phyloP scores from a whole-genome alignment of 2,329 filamentous ascomycete species.

The Coccinonectria pachysandricola region DNA sequence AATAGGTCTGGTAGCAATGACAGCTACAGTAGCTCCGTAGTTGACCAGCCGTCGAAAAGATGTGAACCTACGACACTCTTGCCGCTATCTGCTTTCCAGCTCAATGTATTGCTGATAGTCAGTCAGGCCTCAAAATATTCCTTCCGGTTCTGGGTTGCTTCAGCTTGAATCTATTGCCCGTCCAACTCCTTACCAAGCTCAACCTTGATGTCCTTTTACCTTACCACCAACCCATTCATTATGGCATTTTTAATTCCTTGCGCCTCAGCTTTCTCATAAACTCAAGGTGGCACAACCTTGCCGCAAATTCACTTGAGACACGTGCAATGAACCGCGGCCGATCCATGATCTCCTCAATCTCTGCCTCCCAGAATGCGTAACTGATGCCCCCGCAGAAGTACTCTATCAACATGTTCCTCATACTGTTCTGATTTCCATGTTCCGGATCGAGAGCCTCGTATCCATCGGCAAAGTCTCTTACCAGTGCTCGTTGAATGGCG shows the following conservation, averaged over 20 bases:
- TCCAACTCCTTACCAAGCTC: no score
- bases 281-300: conserved; percentile 17
- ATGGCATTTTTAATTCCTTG: conserved; percentile 20
- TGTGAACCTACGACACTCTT: no score
- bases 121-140: no score
- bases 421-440: conserved; percentile 13
- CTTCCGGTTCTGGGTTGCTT: no score
- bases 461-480: conserved; percentile 25
- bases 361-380: conserved; percentile 17
- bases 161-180: no score
- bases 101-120: no score
- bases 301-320: conserved; percentile 23
- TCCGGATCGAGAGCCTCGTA: conserved; percentile 21
- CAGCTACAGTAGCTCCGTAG: no score
- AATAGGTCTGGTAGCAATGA: no score
- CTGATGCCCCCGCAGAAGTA: conserved; percentile 25
- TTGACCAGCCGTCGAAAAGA: no score
- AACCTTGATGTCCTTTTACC: no score
- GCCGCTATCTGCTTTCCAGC: no score
- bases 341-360: conserved; percentile 16
- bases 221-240: no score
- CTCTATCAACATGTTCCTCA: conserved; percentile 17
- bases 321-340: conserved; percentile 20
- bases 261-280: conserved; percentile 17
- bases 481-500: conserved; percentile 20